Percentiles rank a stretch among this genome's conserved stretches.
Conservation (phyloP, 2,329 filamentous ascomycete genomes). For the Venturia effusa region DNA sequence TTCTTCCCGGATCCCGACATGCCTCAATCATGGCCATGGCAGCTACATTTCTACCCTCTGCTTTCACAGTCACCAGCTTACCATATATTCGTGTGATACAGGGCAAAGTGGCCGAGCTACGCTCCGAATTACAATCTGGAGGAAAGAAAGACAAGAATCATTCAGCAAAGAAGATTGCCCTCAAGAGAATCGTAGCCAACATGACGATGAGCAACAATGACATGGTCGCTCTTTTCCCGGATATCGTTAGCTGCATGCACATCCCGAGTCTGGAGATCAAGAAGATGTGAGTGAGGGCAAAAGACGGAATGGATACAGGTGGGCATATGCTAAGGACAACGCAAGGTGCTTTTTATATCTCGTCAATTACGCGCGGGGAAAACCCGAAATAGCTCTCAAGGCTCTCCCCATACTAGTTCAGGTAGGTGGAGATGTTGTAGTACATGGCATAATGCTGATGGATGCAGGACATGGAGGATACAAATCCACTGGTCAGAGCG, state of each 20-base stretch:
- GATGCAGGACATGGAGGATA: slow-evolving; percentile 71
- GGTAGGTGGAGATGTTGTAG: slow-evolving; percentile 36
- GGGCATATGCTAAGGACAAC: not conserved
- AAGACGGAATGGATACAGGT: not conserved
- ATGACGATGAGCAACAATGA: slow-evolving; percentile 99
- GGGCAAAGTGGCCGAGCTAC: slow-evolving; percentile 98
- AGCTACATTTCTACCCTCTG: slow-evolving; percentile 23
- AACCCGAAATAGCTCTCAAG: slow-evolving; percentile 87
- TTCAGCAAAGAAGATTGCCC: slow-evolving; percentile 86
- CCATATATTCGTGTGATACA: slow-evolving; percentile 41
- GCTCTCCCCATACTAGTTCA: slow-evolving; percentile 78
- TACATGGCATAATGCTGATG: slow-evolving; percentile 8
- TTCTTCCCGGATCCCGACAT: not conserved
- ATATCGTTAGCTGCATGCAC: slow-evolving; percentile 91
- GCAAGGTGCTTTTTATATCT: slow-evolving; percentile 94
- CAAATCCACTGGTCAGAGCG: slow-evolving; percentile 83
- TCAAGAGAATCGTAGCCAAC: slow-evolving; percentile 99
- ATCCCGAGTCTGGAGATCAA: slow-evolving; percentile 95
- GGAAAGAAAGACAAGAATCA: slow-evolving; percentile 98
- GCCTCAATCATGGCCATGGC: slow-evolving; percentile 8
- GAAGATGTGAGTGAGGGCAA: slow-evolving; percentile 66
- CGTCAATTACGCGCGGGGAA: slow-evolving; percentile 92
- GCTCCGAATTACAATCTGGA: slow-evolving; percentile 84
- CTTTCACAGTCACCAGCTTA: slow-evolving; percentile 36
- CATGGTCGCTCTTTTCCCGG: slow-evolving; percentile 94